phyloP scores from a whole-genome alignment of 768 basidiomycete species.

The Goffeauzyma gilvescens region DNA sequence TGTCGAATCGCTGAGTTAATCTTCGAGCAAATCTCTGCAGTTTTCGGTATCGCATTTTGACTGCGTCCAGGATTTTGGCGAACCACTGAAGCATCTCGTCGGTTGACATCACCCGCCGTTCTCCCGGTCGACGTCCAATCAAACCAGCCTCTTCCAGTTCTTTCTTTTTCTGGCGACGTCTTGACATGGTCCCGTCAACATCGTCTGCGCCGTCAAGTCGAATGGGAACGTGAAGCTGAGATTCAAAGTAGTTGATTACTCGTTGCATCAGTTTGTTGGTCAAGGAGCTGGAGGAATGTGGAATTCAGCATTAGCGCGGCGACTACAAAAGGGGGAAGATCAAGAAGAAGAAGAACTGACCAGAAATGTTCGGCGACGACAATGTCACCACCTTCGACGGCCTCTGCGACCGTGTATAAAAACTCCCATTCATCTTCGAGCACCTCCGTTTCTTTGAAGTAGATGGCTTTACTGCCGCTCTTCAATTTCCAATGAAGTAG shows the following conservation, averaged over 20 bases:
- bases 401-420: slow-evolving; percentile 76
- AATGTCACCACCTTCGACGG: slow-evolving; percentile 65
- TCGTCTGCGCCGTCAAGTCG: neutral
- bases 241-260: slow-evolving; percentile 83
- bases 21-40: slow-evolving; percentile 65
- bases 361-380: slow-evolving; percentile 90
- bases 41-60: slow-evolving; percentile 77
- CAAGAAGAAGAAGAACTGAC: too few relatives aligned
- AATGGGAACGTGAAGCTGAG: slow-evolving; percentile 50
- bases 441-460: slow-evolving; percentile 97
- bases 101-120: slow-evolving; percentile 42
- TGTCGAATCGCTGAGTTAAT: slow-evolving; percentile 66
- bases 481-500: slow-evolving; percentile 91
- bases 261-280: slow-evolving; percentile 84
- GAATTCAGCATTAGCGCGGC: neutral
- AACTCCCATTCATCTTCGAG: slow-evolving; percentile 91
- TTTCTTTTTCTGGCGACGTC: slow-evolving; percentile 5
- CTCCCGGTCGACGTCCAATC: neutral
- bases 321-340: neutral
- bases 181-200: too few relatives aligned
- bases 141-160: neutral
- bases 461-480: slow-evolving; percentile 71
- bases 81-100: slow-evolving; percentile 79
- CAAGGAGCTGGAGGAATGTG: slow-evolving; percentile 43
- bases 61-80: slow-evolving; percentile 77